These are phyloP conservation scores for Candida coquimbonensis DNA, from an alignment of 805 yeast species.

Conservation along the genomic window DNA sequence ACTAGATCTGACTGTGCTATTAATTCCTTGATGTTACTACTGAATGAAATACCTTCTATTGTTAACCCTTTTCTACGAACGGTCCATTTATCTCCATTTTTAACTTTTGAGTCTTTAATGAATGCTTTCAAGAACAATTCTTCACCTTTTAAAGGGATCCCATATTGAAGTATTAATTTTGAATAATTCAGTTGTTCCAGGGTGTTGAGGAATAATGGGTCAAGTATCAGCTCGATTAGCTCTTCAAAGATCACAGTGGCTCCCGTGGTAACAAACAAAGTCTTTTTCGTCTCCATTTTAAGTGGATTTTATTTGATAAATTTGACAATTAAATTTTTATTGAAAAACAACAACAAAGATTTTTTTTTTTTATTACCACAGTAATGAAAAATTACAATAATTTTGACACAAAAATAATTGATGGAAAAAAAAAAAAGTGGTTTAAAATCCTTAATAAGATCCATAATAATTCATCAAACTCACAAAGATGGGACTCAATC, in stretches of 20 bases:
- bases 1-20: constrained; percentile 50
- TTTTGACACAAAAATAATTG: too few species aligned
- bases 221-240: constrained; percentile 42
- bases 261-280: constrained; percentile 68
- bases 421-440: background rate
- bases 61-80: constrained; percentile 11
- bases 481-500: background rate
- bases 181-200: constrained; percentile 33
- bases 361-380: background rate
- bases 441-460: background rate
- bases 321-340: too few species aligned
- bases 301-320: too few species aligned
- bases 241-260: constrained; percentile 79
- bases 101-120: background rate
- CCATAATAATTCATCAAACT: too few species aligned
- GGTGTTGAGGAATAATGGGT: constrained; percentile 26
- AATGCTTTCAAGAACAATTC: constrained; percentile 15
- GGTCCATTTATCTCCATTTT: background rate
- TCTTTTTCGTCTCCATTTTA: constrained; percentile 1
- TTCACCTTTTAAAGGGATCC: constrained; percentile 29
- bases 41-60: constrained; percentile 42
- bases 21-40: constrained; percentile 32
- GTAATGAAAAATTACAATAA: background rate
- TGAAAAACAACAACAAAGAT: background rate
- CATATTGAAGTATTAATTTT: constrained; percentile 53